phyloP scores from a whole-genome alignment of 139 green algal species.

The Diplosphaera chodatii region DNA sequence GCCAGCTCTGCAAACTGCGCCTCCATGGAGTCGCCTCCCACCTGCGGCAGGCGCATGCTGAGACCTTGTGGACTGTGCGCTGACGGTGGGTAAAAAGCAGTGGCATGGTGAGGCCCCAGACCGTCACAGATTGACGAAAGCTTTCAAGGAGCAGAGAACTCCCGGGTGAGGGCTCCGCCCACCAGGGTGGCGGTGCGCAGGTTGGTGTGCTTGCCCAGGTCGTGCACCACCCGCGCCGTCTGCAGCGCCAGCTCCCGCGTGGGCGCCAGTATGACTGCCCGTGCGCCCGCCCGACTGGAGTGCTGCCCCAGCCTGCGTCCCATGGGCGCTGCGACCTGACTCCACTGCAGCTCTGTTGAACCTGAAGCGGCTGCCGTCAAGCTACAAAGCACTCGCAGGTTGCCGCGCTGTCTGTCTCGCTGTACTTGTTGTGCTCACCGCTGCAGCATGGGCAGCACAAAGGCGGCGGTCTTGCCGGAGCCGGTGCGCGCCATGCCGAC shows the following conservation, averaged over 20 bases:
- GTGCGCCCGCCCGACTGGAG: slow-evolving; percentile 61
- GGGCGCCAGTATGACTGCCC: slow-evolving; percentile 84
- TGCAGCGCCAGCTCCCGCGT: slow-evolving; percentile 83
- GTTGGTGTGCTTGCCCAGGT: slow-evolving; percentile 71
- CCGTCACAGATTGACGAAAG: too few species aligned
- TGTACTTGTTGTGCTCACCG: slow-evolving; percentile 29
- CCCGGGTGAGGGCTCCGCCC: too few species aligned
- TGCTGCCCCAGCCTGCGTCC: slow-evolving; percentile 75
- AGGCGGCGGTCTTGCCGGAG: slow-evolving; percentile 94
- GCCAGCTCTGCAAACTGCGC: slow-evolving; percentile 91
- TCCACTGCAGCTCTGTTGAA: too few species aligned
- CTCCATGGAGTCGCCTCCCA: slow-evolving; percentile 92
- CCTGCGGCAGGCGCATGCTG: too few species aligned
- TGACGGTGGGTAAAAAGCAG: too few species aligned
- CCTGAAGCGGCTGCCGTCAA: too few species aligned
- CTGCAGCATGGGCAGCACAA: slow-evolving; percentile 89
- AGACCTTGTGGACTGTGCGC: too few species aligned
- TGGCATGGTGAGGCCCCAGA: too few species aligned
- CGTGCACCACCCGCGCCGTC: slow-evolving; percentile 78
- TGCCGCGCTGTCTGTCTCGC: neutral
- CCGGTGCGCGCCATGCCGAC: slow-evolving; percentile 93
- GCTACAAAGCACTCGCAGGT: too few species aligned
- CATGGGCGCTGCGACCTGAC: too few species aligned
- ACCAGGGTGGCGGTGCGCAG: slow-evolving; percentile 81
- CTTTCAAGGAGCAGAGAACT: too few species aligned